phyloP scores from a whole-genome alignment of 495 filamentous ascomycete species.

The Hypomontagnella monticulosa region DNA sequence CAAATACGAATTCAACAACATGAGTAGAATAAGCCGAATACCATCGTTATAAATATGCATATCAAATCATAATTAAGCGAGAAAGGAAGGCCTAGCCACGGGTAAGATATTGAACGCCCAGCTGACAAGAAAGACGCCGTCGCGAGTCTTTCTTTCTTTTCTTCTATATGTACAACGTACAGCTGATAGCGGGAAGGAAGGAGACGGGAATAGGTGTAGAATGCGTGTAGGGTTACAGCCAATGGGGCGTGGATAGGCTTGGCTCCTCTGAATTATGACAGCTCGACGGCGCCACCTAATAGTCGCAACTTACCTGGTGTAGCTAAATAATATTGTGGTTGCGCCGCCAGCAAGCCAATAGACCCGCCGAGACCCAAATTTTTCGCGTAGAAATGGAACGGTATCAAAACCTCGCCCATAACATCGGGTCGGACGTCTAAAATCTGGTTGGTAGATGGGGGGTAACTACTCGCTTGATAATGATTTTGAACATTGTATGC shows the following conservation, averaged over 20 bases:
- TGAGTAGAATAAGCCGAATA: no score
- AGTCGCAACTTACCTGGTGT: conserved; percentile 16
- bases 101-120: conserved; percentile 13
- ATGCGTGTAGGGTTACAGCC: conserved; percentile 21
- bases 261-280: conserved; percentile 14
- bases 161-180: background rate
- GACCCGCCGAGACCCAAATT: conserved; percentile 14
- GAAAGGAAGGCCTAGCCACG: background rate
- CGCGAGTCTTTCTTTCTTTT: background rate
- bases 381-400: background rate
- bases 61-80: background rate
- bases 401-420: background rate
- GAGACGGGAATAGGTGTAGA: conserved; percentile 5
- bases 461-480: no score
- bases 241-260: conserved; percentile 12
- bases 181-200: background rate
- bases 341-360: conserved; percentile 2
- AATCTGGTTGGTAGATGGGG: conserved; percentile 2
- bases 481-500: no score
- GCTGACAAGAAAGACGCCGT: conserved; percentile 18
- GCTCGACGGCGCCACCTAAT: conserved; percentile 27
- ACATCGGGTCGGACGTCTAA: background rate
- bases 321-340: conserved; percentile 1
- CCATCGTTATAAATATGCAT: background rate
- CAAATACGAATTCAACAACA: no score